Conservation (phyloP, 495 filamentous ascomycete genomes). For the Hypomontagnella submonticulosa region DNA sequence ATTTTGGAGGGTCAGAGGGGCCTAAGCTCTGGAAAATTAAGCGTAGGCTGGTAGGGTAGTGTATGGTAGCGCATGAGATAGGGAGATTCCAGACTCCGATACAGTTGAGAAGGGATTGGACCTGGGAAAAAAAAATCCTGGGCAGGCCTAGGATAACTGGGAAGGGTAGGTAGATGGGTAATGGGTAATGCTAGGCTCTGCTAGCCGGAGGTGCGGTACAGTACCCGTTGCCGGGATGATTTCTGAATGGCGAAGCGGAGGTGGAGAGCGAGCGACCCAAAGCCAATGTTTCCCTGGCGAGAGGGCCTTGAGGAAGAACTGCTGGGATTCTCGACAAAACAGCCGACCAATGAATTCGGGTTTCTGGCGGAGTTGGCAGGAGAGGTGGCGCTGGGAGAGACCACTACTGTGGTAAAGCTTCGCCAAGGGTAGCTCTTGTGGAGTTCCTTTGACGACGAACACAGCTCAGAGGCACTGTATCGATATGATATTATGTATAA, state of each 20-base stretch:
- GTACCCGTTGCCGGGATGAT: conserved; percentile 45
- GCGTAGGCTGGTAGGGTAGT: conserved; percentile 36
- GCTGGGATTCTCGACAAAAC: conserved; percentile 25
- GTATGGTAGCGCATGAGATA: conserved; percentile 43
- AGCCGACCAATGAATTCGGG: conserved; percentile 34
- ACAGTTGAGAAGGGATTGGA: conserved; percentile 17
- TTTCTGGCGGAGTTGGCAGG: conserved; percentile 25
- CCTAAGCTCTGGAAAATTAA: conserved; percentile 46
- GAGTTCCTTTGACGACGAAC: conserved; percentile 28
- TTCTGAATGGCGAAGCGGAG: conserved; percentile 45
- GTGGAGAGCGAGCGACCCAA: conserved; percentile 41
- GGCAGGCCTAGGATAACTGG: conserved; percentile 15
- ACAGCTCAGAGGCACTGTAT: conserved; percentile 1
- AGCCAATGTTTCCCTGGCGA: conserved; percentile 39
- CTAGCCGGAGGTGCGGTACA: conserved; percentile 46
- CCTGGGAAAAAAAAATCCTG: conserved; percentile 3
- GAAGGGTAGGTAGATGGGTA: conserved; percentile 11
- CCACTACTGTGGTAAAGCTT: conserved; percentile 25
- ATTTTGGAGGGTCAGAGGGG: conserved; percentile 40
- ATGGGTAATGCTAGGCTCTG: conserved; percentile 28
- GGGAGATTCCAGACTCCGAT: conserved; percentile 45
- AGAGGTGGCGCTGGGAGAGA: conserved; percentile 33
- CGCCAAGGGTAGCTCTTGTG: conserved; percentile 33
- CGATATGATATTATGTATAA: conserved; percentile 1
- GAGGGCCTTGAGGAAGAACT: conserved; percentile 6